A percentile compares a stretch with the other conserved stretches of the same genome.
Evolutionary conservation across 345 rosid genomes (phyloP).

Genomic region (Odontarrhena argentea): DNA sequence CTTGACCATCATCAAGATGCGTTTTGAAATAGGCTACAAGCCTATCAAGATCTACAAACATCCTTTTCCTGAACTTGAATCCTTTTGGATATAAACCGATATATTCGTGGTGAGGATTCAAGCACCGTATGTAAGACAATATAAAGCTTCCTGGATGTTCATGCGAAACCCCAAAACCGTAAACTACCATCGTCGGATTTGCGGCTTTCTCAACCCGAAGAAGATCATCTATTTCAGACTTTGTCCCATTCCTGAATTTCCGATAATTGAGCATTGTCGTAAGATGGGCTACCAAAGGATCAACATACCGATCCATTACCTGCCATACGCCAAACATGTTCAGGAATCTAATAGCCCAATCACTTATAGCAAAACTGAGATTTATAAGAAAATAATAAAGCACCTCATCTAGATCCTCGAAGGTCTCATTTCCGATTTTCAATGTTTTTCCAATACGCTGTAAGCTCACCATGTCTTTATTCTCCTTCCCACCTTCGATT

Average conservation of each 20-base stretch:
- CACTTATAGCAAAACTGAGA: neutral
- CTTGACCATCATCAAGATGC: conserved; percentile 68
- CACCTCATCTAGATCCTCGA: conserved; percentile 94
- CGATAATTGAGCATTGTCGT: conserved; percentile 77
- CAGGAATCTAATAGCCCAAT: neutral
- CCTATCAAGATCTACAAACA: conserved; percentile 86
- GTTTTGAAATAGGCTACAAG: conserved; percentile 86
- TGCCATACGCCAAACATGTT: conserved; percentile 23
- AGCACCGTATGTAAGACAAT: conserved; percentile 74
- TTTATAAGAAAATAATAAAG: conserved; percentile 8
- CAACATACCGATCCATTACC: conserved; percentile 92
- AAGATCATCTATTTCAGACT: conserved; percentile 74
- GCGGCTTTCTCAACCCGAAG: conserved; percentile 62
- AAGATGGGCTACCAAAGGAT: conserved; percentile 75
- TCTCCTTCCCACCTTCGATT: conserved; percentile 76
- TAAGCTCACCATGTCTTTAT: conserved; percentile 59
- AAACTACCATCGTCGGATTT: conserved; percentile 73
- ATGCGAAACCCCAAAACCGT: conserved; percentile 74
- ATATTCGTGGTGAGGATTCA: conserved; percentile 89
- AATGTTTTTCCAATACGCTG: conserved; percentile 82
- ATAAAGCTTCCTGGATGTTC: conserved; percentile 91
- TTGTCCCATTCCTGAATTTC: conserved; percentile 69
- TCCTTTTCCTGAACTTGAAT: conserved; percentile 81
- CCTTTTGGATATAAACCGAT: conserved; percentile 86
- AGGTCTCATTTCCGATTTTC: conserved; percentile 84